These are phyloP conservation scores for Creolimax fragrantissima DNA, from an alignment of 78 protist species.

Conservation along the genomic window DNA sequence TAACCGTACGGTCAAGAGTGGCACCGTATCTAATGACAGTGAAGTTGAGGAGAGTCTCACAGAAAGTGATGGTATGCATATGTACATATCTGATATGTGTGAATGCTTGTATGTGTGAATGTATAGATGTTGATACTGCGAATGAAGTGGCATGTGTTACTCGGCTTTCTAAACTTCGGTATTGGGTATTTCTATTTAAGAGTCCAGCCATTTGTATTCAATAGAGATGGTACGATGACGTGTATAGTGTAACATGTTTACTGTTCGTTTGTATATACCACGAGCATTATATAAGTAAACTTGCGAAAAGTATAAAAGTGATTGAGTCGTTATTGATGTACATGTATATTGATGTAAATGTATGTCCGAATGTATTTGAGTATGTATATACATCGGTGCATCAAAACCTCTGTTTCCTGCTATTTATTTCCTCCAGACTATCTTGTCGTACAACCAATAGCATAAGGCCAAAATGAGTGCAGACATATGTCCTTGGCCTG, in stretches of 20 bases:
- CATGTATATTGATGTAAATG: not conserved
- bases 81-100: not conserved
- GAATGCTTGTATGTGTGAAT: not conserved
- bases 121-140: not conserved
- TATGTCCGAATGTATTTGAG: not conserved
- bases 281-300: not conserved
- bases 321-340: not conserved
- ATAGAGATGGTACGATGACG: not conserved
- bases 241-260: not conserved
- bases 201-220: not conserved
- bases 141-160: not conserved
- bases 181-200: not conserved
- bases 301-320: not conserved
- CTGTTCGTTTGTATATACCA: not conserved
- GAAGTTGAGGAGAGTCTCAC: not conserved
- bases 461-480: no score
- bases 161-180: no score
- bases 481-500: no score
- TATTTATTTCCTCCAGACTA: no score
- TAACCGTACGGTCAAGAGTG: not conserved
- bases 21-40: not conserved
- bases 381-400: not conserved
- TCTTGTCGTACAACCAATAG: no score
- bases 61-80: not conserved
- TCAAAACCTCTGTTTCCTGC: no score